Evolutionary conservation across 345 rosid species (phyloP).

Genomic region (Salix suchowensis): DNA sequence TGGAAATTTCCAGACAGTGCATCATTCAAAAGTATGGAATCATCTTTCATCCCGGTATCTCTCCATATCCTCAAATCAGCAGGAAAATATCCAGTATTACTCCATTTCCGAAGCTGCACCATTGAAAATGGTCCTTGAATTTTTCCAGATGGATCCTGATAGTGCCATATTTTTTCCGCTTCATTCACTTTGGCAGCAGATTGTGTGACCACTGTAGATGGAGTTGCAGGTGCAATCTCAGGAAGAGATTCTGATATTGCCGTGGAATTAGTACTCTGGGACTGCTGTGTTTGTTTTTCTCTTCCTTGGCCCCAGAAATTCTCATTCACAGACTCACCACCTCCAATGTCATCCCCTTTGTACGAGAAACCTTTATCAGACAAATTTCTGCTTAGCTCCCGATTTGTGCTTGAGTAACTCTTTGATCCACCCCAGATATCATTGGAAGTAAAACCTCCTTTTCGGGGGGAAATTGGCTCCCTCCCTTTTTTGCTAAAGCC

Average conservation of each 20-base stretch:
- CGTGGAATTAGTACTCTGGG: slow-evolving; percentile 32
- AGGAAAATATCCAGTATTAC: slow-evolving; percentile 86
- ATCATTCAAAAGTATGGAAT: slow-evolving; percentile 68
- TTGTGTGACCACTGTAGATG: slow-evolving; percentile 32
- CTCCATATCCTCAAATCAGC: slow-evolving; percentile 80
- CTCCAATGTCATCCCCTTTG: slow-evolving; percentile 58
- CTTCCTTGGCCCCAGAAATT: slow-evolving; percentile 51
- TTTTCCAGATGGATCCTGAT: slow-evolving; percentile 92
- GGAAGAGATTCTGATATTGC: slow-evolving; percentile 40
- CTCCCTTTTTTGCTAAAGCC: slow-evolving; percentile 64
- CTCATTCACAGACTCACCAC: slow-evolving; percentile 47
- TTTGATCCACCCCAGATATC: slow-evolving; percentile 66
- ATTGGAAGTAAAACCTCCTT: slow-evolving; percentile 52
- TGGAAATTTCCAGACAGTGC: slow-evolving; percentile 68
- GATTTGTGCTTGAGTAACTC: slow-evolving; percentile 47
- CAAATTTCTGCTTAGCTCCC: slow-evolving; percentile 59
- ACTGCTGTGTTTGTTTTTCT: slow-evolving; percentile 52
- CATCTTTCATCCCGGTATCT: slow-evolving; percentile 51
- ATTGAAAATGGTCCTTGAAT: slow-evolving; percentile 94
- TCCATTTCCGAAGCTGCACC: slow-evolving; percentile 95
- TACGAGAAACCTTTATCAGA: slow-evolving; percentile 53
- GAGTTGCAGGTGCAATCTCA: slow-evolving; percentile 36
- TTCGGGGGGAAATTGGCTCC: slow-evolving; percentile 75
- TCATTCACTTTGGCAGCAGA: slow-evolving; percentile 53
- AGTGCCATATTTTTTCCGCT: slow-evolving; percentile 88